Conservation (phyloP, 2,329 filamentous ascomycete genomes). For the Fonsecaea multimorphosa region DNA sequence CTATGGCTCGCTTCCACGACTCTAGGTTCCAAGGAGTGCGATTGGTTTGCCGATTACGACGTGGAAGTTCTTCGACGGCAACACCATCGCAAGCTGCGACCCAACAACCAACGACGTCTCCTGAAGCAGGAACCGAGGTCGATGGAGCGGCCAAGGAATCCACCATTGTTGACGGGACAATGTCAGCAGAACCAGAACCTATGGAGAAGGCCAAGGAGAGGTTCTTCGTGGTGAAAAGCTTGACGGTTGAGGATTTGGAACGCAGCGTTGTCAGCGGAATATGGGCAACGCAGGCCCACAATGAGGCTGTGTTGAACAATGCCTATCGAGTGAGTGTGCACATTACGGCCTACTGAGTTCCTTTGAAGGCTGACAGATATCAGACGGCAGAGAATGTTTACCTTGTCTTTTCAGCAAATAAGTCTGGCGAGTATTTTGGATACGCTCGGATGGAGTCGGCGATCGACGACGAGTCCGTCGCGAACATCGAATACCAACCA, state of each 20-base stretch:
- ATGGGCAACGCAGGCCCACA: constrained; percentile 95
- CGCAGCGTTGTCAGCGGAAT: constrained; percentile 84
- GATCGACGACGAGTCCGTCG: constrained; percentile 77
- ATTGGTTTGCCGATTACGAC: constrained; percentile 81
- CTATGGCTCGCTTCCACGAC: constrained; percentile 86
- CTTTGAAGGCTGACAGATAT: constrained; percentile 25
- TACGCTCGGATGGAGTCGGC: constrained; percentile 88
- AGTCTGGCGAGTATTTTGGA: constrained; percentile 95
- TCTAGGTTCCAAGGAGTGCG: constrained; percentile 85
- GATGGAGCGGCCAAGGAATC: constrained; percentile 15
- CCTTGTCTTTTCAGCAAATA: constrained; percentile 93
- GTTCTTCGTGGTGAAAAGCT: constrained; percentile 91
- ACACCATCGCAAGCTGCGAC: constrained; percentile 58
- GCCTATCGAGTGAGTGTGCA: constrained; percentile 74
- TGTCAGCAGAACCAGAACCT: constrained; percentile 35
- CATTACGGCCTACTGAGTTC: background rate
- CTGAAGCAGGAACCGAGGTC: constrained; percentile 21
- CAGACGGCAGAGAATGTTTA: constrained; percentile 84
- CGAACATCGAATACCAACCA: constrained; percentile 69
- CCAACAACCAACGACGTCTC: constrained; percentile 42
- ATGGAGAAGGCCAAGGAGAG: constrained; percentile 65
- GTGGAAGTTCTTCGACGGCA: constrained; percentile 54
- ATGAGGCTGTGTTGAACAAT: constrained; percentile 80
- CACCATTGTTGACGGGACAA: constrained; percentile 19
- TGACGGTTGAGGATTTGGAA: constrained; percentile 89